A percentile compares a stretch with the other conserved stretches of the same genome.
Conservation (phyloP, 805 yeast genomes). For the Kodamaea nitidulidarum region DNA sequence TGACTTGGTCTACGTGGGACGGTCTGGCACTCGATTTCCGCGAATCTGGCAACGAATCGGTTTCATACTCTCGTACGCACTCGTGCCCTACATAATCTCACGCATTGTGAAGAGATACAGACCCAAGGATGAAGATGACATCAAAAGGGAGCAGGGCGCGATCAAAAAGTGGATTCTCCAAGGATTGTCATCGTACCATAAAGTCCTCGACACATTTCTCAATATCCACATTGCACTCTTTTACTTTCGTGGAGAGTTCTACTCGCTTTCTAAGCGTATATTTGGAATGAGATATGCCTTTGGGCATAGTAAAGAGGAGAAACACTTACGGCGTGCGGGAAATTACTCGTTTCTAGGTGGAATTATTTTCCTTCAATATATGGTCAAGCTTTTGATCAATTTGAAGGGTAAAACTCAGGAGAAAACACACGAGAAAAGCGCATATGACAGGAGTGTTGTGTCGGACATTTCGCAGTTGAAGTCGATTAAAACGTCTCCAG, state of each 20-base stretch:
- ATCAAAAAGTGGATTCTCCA: constrained; percentile 7
- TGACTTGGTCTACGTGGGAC: constrained; percentile 63
- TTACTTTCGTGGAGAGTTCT: constrained; percentile 79
- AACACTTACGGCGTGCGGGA: constrained; percentile 41
- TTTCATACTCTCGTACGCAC: constrained; percentile 56
- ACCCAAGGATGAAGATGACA: constrained; percentile 16
- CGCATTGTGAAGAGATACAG: constrained; percentile 22
- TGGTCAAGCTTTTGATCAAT: constrained; percentile 39
- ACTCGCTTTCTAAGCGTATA: constrained; percentile 69
- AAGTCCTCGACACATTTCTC: constrained; percentile 48
- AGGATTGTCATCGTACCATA: constrained; percentile 38
- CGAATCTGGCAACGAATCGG: constrained; percentile 44
- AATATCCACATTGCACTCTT: constrained; percentile 77
- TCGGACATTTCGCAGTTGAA: constrained; percentile 10
- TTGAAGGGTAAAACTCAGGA: constrained; percentile 9
- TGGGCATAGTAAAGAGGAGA: constrained; percentile 53
- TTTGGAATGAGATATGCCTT: constrained; percentile 78
- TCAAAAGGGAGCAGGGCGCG: constrained; percentile 1
- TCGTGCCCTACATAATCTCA: constrained; percentile 56
- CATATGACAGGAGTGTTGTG: not conserved
- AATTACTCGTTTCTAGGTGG: constrained; percentile 76
- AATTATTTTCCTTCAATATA: constrained; percentile 50
- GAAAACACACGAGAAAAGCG: constrained; percentile 12
- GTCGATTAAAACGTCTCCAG: constrained; percentile 49
- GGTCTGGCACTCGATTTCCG: constrained; percentile 51